Evolutionary conservation across 495 filamentous ascomycete species (phyloP).

Genomic region (Amniculicola lignicola): DNA sequence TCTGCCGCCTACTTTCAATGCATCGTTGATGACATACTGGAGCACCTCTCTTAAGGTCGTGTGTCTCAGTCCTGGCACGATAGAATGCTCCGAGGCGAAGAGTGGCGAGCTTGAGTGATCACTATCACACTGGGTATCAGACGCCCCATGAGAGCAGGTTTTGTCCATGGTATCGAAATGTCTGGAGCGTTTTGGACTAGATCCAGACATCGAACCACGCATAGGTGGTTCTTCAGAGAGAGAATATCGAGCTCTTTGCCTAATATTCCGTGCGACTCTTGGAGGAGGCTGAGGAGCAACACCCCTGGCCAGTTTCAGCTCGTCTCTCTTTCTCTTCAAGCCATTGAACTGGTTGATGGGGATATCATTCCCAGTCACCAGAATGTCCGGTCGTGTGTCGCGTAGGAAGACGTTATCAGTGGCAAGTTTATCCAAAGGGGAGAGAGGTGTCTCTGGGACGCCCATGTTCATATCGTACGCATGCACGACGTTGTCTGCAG

Average conservation of each 20-base stretch:
- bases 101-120: slow-evolving; percentile 23
- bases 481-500: slow-evolving; percentile 81
- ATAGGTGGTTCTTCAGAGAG: slow-evolving; percentile 25
- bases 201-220: neutral
- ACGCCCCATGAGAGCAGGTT: slow-evolving; percentile 14
- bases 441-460: slow-evolving; percentile 55
- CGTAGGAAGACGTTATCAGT: slow-evolving; percentile 26
- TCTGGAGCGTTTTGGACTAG: neutral
- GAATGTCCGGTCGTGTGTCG: slow-evolving; percentile 37
- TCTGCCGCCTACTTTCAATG: slow-evolving; percentile 65
- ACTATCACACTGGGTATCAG: slow-evolving; percentile 10
- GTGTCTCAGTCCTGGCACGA: slow-evolving; percentile 53
- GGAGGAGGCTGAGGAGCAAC: slow-evolving; percentile 11
- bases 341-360: slow-evolving; percentile 27
- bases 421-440: slow-evolving; percentile 37
- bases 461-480: slow-evolving; percentile 87
- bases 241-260: slow-evolving; percentile 10
- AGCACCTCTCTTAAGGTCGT: slow-evolving; percentile 64
- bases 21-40: slow-evolving; percentile 66
- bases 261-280: slow-evolving; percentile 8
- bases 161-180: slow-evolving; percentile 3
- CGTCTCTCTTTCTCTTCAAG: slow-evolving; percentile 38
- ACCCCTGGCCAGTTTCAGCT: slow-evolving; percentile 1
- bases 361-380: slow-evolving; percentile 36
- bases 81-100: slow-evolving; percentile 48